Evolutionary conservation across 208 protist genomes (phyloP).

Genomic region (Naegleria gruberi): DNA sequence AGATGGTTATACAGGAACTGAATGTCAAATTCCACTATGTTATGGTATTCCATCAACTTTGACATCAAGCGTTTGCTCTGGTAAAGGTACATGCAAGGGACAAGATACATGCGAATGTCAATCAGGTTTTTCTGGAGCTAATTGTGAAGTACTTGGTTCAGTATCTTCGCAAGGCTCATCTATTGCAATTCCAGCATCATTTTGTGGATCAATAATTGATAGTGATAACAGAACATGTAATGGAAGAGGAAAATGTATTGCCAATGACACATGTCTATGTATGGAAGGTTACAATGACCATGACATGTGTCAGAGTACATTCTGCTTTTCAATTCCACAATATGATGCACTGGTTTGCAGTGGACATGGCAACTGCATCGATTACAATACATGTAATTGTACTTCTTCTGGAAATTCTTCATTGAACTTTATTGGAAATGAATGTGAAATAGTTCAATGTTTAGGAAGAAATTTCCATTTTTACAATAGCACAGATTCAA

Average conservation of each 20-base stretch:
- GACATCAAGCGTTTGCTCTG: not conserved
- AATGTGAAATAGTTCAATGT: not conserved
- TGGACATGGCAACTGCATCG: not conserved
- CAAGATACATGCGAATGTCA: not conserved
- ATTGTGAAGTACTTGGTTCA: not conserved
- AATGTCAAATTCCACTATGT: not conserved
- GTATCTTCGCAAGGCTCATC: not conserved
- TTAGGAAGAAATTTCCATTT: too few relatives aligned
- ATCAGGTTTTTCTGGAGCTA: not conserved
- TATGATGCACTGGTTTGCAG: not conserved
- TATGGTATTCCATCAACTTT: not conserved
- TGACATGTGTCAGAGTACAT: not conserved
- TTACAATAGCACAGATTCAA: not conserved
- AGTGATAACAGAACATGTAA: not conserved
- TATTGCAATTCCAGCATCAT: not conserved
- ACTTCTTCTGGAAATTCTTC: too few relatives aligned
- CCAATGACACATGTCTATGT: not conserved
- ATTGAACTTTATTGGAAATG: not conserved
- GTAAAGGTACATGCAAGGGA: not conserved
- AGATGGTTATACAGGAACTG: not conserved
- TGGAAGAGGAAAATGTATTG: not conserved
- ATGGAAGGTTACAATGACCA: not conserved
- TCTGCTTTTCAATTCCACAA: too few relatives aligned
- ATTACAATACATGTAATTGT: too few relatives aligned
- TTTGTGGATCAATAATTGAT: not conserved